Percentiles rank a stretch among this genome's conserved stretches.
Conservation (phyloP, 371 early-diverging fungal genomes). For the Saksenaea oblongispora region DNA sequence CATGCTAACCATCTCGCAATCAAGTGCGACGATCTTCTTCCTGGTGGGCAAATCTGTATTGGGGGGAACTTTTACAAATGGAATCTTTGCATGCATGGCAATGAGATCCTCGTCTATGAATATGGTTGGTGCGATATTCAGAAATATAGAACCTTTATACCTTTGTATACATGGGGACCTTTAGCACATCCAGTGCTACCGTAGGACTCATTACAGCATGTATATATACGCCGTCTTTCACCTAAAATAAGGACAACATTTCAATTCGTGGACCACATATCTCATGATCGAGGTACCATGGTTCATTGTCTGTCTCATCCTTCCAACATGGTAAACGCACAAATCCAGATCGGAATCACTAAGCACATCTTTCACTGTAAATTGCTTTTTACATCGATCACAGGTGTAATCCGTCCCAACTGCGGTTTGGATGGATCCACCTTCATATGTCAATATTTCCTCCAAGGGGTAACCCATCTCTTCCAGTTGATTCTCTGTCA, state of each 20-base stretch:
- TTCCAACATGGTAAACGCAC: slow-evolving; percentile 46
- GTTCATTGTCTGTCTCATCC: slow-evolving; percentile 27
- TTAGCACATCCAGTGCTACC: slow-evolving; percentile 50
- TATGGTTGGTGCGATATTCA: not conserved
- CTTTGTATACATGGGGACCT: slow-evolving; percentile 57
- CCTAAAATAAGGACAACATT: slow-evolving; percentile 18
- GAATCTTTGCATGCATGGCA: slow-evolving; percentile 46
- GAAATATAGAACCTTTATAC: slow-evolving; percentile 5
- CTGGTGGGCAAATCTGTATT: not conserved
- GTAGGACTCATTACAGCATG: slow-evolving; percentile 47
- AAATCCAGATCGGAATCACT: slow-evolving; percentile 26
- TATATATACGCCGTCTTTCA: slow-evolving; percentile 40
- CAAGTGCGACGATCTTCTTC: slow-evolving; percentile 37
- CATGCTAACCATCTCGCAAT: slow-evolving; percentile 53
- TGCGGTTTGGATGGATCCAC: not conserved
- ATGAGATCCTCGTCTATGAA: slow-evolving; percentile 17
- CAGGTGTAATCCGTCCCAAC: slow-evolving; percentile 34
- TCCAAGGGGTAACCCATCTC: slow-evolving; percentile 46
- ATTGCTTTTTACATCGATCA: slow-evolving; percentile 52
- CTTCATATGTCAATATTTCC: slow-evolving; percentile 8
- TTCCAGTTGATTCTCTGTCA: slow-evolving; percentile 27
- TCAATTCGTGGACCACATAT: not conserved
- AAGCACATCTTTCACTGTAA: slow-evolving; percentile 39
- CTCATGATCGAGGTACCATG: slow-evolving; percentile 22
- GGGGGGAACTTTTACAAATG: slow-evolving; percentile 39